Percentiles rank a stretch among this genome's conserved stretches.
phyloP scores from a whole-genome alignment of 2,329 filamentous ascomycete genomes.

The Drechslerella coelobrocha region DNA sequence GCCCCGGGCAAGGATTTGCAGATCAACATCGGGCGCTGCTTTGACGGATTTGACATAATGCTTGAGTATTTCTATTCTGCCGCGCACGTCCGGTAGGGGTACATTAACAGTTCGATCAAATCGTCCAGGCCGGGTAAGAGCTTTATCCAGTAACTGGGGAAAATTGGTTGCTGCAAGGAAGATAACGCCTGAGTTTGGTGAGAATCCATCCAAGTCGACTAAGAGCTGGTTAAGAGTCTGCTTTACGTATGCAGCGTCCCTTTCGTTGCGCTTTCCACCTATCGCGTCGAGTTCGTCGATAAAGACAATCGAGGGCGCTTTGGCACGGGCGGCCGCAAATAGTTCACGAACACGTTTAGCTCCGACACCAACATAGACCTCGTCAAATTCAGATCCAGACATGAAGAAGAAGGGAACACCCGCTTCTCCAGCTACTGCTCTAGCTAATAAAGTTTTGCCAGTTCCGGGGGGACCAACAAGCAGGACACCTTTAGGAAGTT shows the following conservation, averaged over 20 bases:
- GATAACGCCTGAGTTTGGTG: constrained; percentile 91
- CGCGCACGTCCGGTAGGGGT: constrained; percentile 87
- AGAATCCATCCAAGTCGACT: constrained; percentile 95
- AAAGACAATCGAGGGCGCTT: constrained; percentile 92
- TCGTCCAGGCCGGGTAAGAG: constrained; percentile 87
- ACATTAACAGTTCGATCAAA: constrained; percentile 94
- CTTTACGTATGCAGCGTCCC: constrained; percentile 93
- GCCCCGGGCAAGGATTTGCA: constrained; percentile 81
- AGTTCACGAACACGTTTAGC: constrained; percentile 94
- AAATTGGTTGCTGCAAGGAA: constrained; percentile 97
- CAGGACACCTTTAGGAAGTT: constrained; percentile 94
- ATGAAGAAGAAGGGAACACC: constrained; percentile 99
- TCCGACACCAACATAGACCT: constrained; percentile 96
- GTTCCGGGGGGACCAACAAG: constrained; percentile 95
- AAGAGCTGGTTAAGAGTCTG: constrained; percentile 97
- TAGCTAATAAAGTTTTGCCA: constrained; percentile 92
- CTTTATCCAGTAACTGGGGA: constrained; percentile 91
- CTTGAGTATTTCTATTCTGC: constrained; percentile 88
- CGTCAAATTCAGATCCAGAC: constrained; percentile 98
- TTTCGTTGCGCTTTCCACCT: constrained; percentile 88
- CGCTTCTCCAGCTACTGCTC: constrained; percentile 94
- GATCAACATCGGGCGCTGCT: constrained; percentile 77
- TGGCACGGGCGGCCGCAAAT: constrained; percentile 80
- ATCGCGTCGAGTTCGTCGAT: constrained; percentile 95
- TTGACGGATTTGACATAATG: constrained; percentile 94